These are phyloP conservation scores for Ascochyta rabiei DNA, from an alignment of 2,329 filamentous ascomycete species.

Conservation along the genomic window DNA sequence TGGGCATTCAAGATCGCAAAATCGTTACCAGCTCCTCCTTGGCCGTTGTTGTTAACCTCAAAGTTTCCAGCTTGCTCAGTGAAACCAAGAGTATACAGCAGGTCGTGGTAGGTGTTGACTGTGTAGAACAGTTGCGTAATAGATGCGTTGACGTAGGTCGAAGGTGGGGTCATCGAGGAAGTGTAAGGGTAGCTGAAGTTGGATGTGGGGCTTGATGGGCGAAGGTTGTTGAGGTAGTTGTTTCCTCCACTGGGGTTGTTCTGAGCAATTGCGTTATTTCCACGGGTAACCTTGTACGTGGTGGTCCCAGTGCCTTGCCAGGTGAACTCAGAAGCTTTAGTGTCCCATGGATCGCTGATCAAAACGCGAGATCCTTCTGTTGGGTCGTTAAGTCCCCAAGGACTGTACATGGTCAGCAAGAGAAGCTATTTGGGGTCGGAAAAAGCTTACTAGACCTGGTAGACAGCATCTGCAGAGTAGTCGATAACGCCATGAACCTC, in stretches of 20 bases:
- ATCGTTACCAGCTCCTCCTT: slow-evolving; percentile 60
- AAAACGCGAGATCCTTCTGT: slow-evolving; percentile 54
- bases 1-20: slow-evolving; percentile 63
- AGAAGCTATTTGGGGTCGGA: no score
- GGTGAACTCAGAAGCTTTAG: slow-evolving; percentile 56
- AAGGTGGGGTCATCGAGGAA: slow-evolving; percentile 30
- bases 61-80: slow-evolving; percentile 66
- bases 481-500: slow-evolving; percentile 58
- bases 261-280: slow-evolving; percentile 66
- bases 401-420: not conserved
- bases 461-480: slow-evolving; percentile 61
- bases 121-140: slow-evolving; percentile 67
- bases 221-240: slow-evolving; percentile 56
- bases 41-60: slow-evolving; percentile 61
- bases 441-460: slow-evolving; percentile 54
- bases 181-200: slow-evolving; percentile 51
- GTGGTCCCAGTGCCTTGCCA: slow-evolving; percentile 54
- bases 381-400: slow-evolving; percentile 62
- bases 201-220: slow-evolving; percentile 50
- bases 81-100: slow-evolving; percentile 64
- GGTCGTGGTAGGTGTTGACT: slow-evolving; percentile 64
- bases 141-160: slow-evolving; percentile 59
- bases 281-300: slow-evolving; percentile 49
- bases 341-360: slow-evolving; percentile 58
- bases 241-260: slow-evolving; percentile 50